A percentile compares a stretch with the other conserved stretches of the same genome.
Evolutionary conservation across 2,329 filamentous ascomycete genomes (phyloP).

Genomic region (Pyricularia sp.): DNA sequence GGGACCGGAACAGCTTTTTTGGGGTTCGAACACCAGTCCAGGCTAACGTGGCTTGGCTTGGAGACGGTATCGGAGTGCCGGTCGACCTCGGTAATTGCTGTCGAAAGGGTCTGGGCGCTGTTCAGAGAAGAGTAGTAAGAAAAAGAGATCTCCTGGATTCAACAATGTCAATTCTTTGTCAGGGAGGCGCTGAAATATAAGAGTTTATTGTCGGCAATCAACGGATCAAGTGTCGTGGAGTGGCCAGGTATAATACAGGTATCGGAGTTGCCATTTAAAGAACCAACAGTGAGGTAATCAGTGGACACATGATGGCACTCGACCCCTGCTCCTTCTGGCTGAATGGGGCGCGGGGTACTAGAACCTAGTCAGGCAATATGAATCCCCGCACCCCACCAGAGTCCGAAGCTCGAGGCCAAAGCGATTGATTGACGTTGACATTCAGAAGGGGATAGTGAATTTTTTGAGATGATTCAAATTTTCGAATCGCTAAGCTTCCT

Average conservation of each 20-base stretch:
- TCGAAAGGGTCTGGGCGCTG: not conserved
- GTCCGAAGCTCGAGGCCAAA: not conserved
- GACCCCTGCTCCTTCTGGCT: not conserved
- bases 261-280: conserved; percentile 1
- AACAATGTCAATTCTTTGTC: not conserved
- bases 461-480: not conserved
- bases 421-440: not conserved
- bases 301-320: not conserved
- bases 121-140: not conserved
- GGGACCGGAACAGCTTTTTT: not conserved
- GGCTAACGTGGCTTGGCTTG: not conserved
- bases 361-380: not conserved
- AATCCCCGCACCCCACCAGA: not conserved
- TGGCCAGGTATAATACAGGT: not conserved
- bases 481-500: too few species aligned
- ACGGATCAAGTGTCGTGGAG: not conserved
- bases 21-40: not conserved
- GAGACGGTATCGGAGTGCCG: not conserved
- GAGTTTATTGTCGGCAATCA: not conserved
- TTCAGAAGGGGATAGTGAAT: not conserved
- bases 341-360: not conserved
- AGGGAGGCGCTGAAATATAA: not conserved
- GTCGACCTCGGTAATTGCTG: not conserved
- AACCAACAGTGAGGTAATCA: not conserved
- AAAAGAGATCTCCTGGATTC: not conserved